These are phyloP conservation scores for Taiozyma sp. DNA, from an alignment of 1,139 yeast species.

Conservation along the genomic window DNA sequence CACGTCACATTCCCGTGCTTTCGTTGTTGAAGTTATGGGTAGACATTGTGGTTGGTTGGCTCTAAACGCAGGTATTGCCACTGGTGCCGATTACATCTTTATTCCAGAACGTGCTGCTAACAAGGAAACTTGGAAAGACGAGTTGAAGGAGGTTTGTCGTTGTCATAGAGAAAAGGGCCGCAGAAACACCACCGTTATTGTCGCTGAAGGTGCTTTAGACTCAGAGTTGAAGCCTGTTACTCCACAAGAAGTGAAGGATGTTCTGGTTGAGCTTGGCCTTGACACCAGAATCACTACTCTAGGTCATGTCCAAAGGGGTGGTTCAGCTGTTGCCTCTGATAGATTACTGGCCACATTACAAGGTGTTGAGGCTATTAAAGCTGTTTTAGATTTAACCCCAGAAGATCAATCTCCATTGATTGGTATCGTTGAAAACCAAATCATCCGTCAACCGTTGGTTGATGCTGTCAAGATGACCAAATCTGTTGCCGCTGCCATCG, in stretches of 20 bases:
- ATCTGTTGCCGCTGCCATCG: conserved; percentile 64
- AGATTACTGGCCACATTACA: conserved; percentile 71
- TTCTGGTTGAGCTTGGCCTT: conserved; percentile 62
- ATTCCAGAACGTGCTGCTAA: conserved; percentile 75
- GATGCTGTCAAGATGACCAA: conserved; percentile 70
- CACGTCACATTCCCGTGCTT: conserved; percentile 76
- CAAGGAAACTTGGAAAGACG: conserved; percentile 57
- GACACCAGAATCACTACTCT: conserved; percentile 76
- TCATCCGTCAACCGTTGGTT: conserved; percentile 62
- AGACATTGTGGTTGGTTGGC: conserved; percentile 89
- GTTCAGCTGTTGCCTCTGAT: conserved; percentile 78
- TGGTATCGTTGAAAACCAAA: conserved; percentile 66
- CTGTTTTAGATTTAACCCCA: conserved; percentile 64
- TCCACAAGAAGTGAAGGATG: conserved; percentile 61
- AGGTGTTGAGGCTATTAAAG: conserved; percentile 81
- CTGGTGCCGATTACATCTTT: conserved; percentile 75
- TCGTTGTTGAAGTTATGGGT: conserved; percentile 87
- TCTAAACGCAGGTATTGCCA: conserved; percentile 75
- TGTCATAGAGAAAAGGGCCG: conserved; percentile 68
- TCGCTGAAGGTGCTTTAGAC: conserved; percentile 80
- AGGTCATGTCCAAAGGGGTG: conserved; percentile 87
- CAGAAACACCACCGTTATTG: conserved; percentile 74
- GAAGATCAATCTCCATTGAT: conserved; percentile 73
- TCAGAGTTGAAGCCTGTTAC: conserved; percentile 60
- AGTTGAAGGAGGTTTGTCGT: conserved; percentile 57